Percentiles rank a stretch among this genome's conserved stretches.
phyloP scores from a whole-genome alignment of 2,329 filamentous ascomycete species.

The Didymella lethalis region DNA sequence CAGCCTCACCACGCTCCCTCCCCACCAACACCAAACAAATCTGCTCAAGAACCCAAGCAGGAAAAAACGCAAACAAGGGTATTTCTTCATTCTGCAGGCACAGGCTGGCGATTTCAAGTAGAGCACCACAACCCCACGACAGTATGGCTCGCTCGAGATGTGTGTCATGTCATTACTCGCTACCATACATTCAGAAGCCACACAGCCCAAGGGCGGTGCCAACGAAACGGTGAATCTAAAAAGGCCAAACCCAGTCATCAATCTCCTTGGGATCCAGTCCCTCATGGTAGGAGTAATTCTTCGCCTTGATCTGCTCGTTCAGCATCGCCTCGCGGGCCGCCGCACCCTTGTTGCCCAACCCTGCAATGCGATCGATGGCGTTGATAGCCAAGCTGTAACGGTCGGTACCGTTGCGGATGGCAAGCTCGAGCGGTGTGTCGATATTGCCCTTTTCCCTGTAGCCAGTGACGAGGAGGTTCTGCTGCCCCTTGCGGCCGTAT shows the following conservation, averaged over 20 bases:
- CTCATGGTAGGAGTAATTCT: constrained; percentile 70
- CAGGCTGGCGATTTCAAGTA: background rate
- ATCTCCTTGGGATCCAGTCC: constrained; percentile 74
- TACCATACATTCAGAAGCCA: background rate
- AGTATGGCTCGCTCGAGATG: background rate
- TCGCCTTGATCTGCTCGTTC: constrained; percentile 69
- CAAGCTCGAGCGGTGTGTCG: constrained; percentile 79
- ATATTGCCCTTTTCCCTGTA: constrained; percentile 88
- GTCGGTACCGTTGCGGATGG: constrained; percentile 79
- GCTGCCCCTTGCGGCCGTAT: constrained; percentile 74
- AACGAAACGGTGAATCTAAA: constrained; percentile 25
- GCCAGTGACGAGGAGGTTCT: constrained; percentile 76
- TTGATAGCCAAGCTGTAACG: constrained; percentile 79
- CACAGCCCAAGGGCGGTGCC: background rate
- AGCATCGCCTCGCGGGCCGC: constrained; percentile 69
- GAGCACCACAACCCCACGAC: background rate
- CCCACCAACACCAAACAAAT: background rate
- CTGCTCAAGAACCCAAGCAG: background rate
- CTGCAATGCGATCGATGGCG: constrained; percentile 73
- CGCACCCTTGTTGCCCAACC: constrained; percentile 69
- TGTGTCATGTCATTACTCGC: constrained; percentile 8
- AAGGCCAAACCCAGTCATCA: constrained; percentile 72
- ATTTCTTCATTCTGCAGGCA: background rate
- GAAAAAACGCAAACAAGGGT: background rate
- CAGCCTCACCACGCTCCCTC: background rate